These are phyloP conservation scores for Hypoxylon fragiforme DNA, from an alignment of 495 filamentous ascomycete genomes.

Conservation along the genomic window DNA sequence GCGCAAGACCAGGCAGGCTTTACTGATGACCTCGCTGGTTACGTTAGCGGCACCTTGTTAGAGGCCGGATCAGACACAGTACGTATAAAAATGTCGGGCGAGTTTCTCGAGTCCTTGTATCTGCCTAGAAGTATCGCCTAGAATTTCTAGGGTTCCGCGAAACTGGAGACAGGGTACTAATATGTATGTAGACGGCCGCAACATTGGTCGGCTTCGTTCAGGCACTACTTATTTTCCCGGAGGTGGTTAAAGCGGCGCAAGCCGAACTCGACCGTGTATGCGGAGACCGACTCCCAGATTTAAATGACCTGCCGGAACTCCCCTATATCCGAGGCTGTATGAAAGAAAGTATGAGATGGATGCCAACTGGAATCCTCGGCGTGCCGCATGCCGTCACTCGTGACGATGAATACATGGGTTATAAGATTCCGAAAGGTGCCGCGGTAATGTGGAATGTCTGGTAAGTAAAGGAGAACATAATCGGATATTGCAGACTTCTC, in stretches of 20 bases:
- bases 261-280: slow-evolving; percentile 59
- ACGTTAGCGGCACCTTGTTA: slow-evolving; percentile 56
- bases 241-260: slow-evolving; percentile 54
- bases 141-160: no score
- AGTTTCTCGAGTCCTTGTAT: neutral
- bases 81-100: neutral
- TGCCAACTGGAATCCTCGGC: slow-evolving; percentile 55
- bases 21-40: slow-evolving; percentile 46
- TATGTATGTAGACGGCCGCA: slow-evolving; percentile 34
- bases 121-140: no score
- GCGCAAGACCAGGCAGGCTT: slow-evolving; percentile 45
- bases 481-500: neutral
- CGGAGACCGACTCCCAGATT: slow-evolving; percentile 50
- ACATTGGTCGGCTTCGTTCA: slow-evolving; percentile 62
- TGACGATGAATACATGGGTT: slow-evolving; percentile 50
- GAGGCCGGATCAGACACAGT: slow-evolving; percentile 62
- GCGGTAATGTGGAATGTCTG: slow-evolving; percentile 42
- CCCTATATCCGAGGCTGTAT: slow-evolving; percentile 54
- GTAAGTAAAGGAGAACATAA: slow-evolving; percentile 15
- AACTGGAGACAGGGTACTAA: no score
- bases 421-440: slow-evolving; percentile 44
- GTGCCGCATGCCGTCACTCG: slow-evolving; percentile 54
- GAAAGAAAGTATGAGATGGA: slow-evolving; percentile 60
- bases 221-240: slow-evolving; percentile 57
- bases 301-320: slow-evolving; percentile 51